Percentiles rank a stretch among this genome's conserved stretches.
Conservation (phyloP, 2,329 filamentous ascomycete genomes). For the Ophiosphaerella narmari region DNA sequence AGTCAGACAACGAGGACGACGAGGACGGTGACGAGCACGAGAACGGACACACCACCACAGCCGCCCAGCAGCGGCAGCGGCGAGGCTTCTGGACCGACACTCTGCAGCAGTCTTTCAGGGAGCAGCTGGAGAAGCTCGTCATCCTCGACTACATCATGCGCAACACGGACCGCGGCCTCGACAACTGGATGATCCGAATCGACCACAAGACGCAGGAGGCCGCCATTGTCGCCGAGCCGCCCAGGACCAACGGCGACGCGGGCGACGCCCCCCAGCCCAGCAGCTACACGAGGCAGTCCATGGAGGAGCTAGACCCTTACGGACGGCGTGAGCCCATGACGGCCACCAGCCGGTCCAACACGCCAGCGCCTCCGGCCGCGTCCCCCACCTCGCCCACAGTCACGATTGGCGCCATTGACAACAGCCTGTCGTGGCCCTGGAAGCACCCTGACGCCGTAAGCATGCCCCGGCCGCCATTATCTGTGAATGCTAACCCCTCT, state of each 20-base stretch:
- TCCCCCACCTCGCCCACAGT: slow-evolving; percentile 66
- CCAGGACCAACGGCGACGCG: slow-evolving; percentile 61
- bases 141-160: slow-evolving; percentile 99
- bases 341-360: slow-evolving; percentile 63
- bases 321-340: slow-evolving; percentile 83
- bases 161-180: slow-evolving; percentile 92
- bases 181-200: slow-evolving; percentile 99
- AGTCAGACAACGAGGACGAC: slow-evolving; percentile 66
- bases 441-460: slow-evolving; percentile 90
- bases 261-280: slow-evolving; percentile 45
- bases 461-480: slow-evolving; percentile 28
- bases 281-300: slow-evolving; percentile 65
- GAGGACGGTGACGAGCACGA: slow-evolving; percentile 65
- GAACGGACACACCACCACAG: slow-evolving; percentile 44
- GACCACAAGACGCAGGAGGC: slow-evolving; percentile 83
- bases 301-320: slow-evolving; percentile 66
- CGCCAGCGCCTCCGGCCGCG: slow-evolving; percentile 56
- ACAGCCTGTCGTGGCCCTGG: slow-evolving; percentile 98
- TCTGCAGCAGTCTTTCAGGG: slow-evolving; percentile 88
- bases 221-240: slow-evolving; percentile 85
- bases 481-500: slow-evolving; percentile 14
- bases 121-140: slow-evolving; percentile 95
- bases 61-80: slow-evolving; percentile 46
- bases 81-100: slow-evolving; percentile 83
- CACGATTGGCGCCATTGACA: slow-evolving; percentile 90